Conservation (phyloP, 2,329 filamentous ascomycete genomes). For the Delphinella strobiligena region DNA sequence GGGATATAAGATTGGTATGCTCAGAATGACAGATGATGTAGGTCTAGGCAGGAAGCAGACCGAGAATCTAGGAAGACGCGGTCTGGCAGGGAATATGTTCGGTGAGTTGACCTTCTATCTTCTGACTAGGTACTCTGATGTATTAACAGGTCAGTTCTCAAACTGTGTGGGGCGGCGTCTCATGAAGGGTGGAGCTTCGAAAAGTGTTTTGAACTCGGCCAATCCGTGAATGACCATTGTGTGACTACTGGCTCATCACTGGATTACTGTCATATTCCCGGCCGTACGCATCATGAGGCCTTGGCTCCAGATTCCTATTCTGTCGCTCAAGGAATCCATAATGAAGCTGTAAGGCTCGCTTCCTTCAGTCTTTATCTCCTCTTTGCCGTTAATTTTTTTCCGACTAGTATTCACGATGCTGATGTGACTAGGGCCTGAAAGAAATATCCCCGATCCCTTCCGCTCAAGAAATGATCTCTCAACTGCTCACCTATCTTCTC, state of each 20-base stretch:
- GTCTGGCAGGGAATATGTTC: slow-evolving; percentile 38
- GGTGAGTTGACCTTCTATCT: too few species aligned
- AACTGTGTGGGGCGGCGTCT: slow-evolving; percentile 34
- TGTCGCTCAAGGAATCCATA: slow-evolving; percentile 40
- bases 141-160: too few species aligned
- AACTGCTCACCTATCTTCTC: slow-evolving; percentile 37
- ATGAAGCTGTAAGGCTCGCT: slow-evolving; percentile 30
- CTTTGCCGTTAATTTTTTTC: too few species aligned
- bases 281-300: slow-evolving; percentile 36
- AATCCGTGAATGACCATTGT: slow-evolving; percentile 31
- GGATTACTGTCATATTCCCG: slow-evolving; percentile 42
- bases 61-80: slow-evolving; percentile 36
- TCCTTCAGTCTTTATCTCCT: too few species aligned
- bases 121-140: too few species aligned
- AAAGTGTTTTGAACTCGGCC: slow-evolving; percentile 31
- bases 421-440: slow-evolving; percentile 25
- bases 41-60: slow-evolving; percentile 37
- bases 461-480: slow-evolving; percentile 34
- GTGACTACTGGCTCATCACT: slow-evolving; percentile 40
- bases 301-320: slow-evolving; percentile 23
- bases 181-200: slow-evolving; percentile 33
- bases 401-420: neutral
- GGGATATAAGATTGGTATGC: slow-evolving; percentile 33
- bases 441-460: slow-evolving; percentile 36
- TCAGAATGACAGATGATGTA: slow-evolving; percentile 38